phyloP scores from a whole-genome alignment of 768 basidiomycete genomes.

The Termitomyces sp. region DNA sequence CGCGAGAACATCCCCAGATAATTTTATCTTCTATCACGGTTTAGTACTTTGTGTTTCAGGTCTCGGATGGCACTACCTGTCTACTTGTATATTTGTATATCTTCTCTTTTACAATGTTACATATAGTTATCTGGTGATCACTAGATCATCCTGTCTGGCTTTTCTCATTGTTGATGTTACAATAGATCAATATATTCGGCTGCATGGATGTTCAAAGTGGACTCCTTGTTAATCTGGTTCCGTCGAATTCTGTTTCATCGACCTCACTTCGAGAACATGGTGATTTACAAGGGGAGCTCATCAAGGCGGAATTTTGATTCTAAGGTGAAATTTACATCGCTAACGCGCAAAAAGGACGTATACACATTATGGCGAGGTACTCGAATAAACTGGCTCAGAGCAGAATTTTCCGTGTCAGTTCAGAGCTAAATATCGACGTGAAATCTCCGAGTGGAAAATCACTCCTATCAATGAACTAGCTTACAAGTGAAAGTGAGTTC shows the following conservation, averaged over 20 bases:
- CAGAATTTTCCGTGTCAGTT: too few relatives aligned
- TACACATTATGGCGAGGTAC: too few relatives aligned
- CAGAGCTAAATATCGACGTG: too few relatives aligned
- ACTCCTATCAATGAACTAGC: too few relatives aligned
- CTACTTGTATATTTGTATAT: constrained; percentile 1
- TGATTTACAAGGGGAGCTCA: too few relatives aligned
- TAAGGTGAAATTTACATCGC: too few relatives aligned
- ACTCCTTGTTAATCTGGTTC: background rate
- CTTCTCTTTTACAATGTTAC: background rate
- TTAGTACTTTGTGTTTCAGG: background rate
- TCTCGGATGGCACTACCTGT: background rate
- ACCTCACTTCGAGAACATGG: background rate
- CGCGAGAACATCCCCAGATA: constrained; percentile 88
- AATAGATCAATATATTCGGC: background rate
- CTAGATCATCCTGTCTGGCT: background rate
- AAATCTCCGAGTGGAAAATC: too few relatives aligned
- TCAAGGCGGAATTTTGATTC: background rate
- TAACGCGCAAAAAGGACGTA: too few relatives aligned
- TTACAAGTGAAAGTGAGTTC: too few relatives aligned
- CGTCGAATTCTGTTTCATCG: background rate
- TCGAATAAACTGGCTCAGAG: too few relatives aligned
- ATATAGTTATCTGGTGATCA: constrained; percentile 1
- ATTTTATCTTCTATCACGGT: background rate
- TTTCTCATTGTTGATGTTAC: background rate
- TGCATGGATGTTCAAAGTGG: background rate